Evolutionary conservation across 1,284 basidiomycete genomes (phyloP).

Genomic region (Trametes pubescens): DNA sequence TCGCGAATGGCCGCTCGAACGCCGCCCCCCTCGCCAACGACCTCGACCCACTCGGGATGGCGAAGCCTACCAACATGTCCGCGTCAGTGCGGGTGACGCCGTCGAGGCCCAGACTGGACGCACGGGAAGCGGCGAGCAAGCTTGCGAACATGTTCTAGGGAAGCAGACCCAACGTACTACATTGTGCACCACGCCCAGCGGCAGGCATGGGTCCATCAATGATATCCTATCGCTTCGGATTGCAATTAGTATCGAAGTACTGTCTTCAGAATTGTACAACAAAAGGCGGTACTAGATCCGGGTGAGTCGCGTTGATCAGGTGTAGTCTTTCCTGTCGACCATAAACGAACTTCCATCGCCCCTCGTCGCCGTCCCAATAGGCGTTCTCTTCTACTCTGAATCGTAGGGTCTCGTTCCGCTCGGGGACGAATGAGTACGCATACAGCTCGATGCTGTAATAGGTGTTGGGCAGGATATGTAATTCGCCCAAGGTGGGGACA

Average conservation of each 20-base stretch:
- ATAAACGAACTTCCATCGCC: conserved; percentile 56
- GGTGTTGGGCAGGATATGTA: conserved; percentile 53
- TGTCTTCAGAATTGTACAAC: conserved; percentile 25
- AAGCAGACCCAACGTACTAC: neutral
- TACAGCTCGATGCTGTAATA: conserved; percentile 63
- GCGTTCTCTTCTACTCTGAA: conserved; percentile 60
- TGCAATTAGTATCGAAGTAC: neutral
- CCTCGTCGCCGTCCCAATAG: conserved; percentile 51
- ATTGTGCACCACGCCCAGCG: no score
- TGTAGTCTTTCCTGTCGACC: conserved; percentile 58
- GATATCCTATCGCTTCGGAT: conserved; percentile 6
- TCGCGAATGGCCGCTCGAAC: conserved; percentile 34
- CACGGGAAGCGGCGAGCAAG: conserved; percentile 86
- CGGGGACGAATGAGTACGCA: conserved; percentile 57
- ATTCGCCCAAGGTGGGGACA: conserved; percentile 55
- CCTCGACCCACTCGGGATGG: conserved; percentile 71
- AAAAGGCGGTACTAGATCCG: conserved; percentile 10
- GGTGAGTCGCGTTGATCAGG: conserved; percentile 45
- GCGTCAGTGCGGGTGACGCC: conserved; percentile 73
- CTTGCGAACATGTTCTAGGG: conserved; percentile 84
- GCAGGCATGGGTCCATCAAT: conserved; percentile 7
- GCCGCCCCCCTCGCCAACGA: conserved; percentile 40
- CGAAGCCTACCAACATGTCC: conserved; percentile 65
- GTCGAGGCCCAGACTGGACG: conserved; percentile 73
- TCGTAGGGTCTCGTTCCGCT: conserved; percentile 55